Base-by-base conservation (phyloP, 2,329 filamentous ascomycete genomes). In the Colletotrichum higginsianum region DNA sequence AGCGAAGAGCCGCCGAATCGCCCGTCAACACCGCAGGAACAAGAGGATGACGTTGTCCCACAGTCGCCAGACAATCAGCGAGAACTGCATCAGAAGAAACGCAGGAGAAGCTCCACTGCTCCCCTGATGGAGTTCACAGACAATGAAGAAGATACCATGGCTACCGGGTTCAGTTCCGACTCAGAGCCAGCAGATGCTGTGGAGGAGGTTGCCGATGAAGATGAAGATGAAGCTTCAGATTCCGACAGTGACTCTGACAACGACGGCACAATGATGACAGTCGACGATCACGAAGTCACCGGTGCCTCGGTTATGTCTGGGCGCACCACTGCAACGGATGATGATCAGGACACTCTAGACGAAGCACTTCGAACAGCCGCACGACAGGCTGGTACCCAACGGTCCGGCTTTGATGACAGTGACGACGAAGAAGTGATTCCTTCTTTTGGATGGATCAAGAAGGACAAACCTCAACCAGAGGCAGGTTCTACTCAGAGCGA, bases 181-280 rank as follows among this genome's bases (percentile, higher is more conserved):
- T 89, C 88, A 3, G 89, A 91, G 74, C 82, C 83, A 66, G 88
- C 85, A 26, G 88, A 89, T 75, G 86, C 83, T 15, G 82, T 89
- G 1, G 86, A 87, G 23, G 88, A 90, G 71, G 83, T 87, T n/a
- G 85, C 87, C 7, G 87, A 87, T 52, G 87, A 89, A 30, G 84
- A 86, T 26, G 82, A 82, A 7, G 80, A 83, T 74, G 75, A 65
- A 58, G 81, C 80, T 63, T 84, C 82, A 1, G 82, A 81, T 65
- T 84, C 82, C 35, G 86, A 86, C 46, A 82, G 81, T 2, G 88
- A 93, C 73, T 92, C 94, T 53, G 91, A 92, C 61, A 92, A 94
- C 74, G 92, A 94, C 74, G 92, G 91, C 40, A 95, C 93, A 0
- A 92, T 94, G 80, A 94, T 95, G 91, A 96, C 92, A 46, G 85